Evolutionary conservation across 495 filamentous ascomycete genomes (phyloP), one percentile per base, ranked within the genome.

Genomic region (Baudoinia panamericana): DNA sequence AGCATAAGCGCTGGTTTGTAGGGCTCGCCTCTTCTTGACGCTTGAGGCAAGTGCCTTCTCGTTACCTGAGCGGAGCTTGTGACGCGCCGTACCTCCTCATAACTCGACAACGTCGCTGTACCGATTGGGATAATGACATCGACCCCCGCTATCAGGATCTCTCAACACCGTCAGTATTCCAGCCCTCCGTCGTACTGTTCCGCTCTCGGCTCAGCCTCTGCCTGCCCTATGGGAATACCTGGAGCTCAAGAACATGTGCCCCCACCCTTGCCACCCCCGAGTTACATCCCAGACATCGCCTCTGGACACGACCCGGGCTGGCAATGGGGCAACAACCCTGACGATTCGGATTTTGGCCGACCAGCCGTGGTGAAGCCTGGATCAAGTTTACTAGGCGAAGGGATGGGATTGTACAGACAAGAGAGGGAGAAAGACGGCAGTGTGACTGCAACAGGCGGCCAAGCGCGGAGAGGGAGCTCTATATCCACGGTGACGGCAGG

Each of bases 181-280:
- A 41, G 28, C 30, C 42, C 41, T 39, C 26, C 36, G 13, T 18
- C 27, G 18, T 26, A 30, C 24, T 21, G 37, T 17, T 31, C 36
- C 27, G 32, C 44, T 4, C 9, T 39, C 17, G 34, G 36, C 27
- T n/a, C n/a, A n/a, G n/a, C n/a, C n/a, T n/a, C n/a, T n/a, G 39
- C 51, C 18, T 47, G 43, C 26, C 69, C 76, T 30, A 66, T 79
- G 70, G 59, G 72, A n/a, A 76, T 80, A 55, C 68, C 54, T 45
- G 64, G 63, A 45, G 54, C 66, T 35, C 59, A 53, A 39, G 62
- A 69, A 28, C 59, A 55, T 38, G 63, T 62, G 28, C 76, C 76
- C 29, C 76, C 76, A 39, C 73, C 76, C 43, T 62, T 80, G 45
- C 76, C 76, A 33, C 76, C 76, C 6, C 76, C 76, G 6, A 58